These are phyloP conservation scores for Catharanthus roseus DNA, from an alignment of 257 asterid species.

Conservation along the genomic window DNA sequence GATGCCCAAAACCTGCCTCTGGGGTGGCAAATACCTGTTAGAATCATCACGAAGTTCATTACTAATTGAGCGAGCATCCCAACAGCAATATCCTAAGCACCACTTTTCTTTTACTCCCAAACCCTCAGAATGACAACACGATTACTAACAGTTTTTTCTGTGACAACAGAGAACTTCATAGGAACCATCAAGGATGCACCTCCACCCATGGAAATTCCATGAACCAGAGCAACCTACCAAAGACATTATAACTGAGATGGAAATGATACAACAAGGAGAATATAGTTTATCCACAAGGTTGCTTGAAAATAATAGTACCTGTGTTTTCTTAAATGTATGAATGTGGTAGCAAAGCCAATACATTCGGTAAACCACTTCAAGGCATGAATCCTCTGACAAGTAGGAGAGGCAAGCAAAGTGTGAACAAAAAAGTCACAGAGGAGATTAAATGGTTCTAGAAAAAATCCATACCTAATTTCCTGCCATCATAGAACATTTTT, in stretches of 20 bases:
- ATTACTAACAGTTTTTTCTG: conserved; percentile 79
- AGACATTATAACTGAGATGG: conserved; percentile 2
- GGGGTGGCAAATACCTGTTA: conserved; percentile 85
- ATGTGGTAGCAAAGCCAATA: conserved; percentile 97
- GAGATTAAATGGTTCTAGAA: conserved; percentile 7
- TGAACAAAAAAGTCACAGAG: conserved; percentile 9
- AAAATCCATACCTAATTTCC: conserved; percentile 48
- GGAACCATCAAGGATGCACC: conserved; percentile 96
- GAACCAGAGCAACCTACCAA: conserved; percentile 74
- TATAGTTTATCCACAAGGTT: not conserved
- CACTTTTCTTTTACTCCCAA: not conserved
- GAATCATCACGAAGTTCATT: not conserved
- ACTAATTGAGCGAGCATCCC: not conserved
- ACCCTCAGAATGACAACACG: not conserved
- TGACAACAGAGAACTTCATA: conserved; percentile 82
- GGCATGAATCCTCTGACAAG: conserved; percentile 66
- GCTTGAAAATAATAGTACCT: conserved; percentile 32
- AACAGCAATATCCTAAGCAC: not conserved
- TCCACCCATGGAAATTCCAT: conserved; percentile 98
- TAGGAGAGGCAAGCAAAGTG: not conserved
- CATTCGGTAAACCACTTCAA: conserved; percentile 88
- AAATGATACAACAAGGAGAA: conserved; percentile 1
- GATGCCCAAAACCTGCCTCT: conserved; percentile 92
- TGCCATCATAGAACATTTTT: conserved; percentile 79
- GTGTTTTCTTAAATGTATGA: conserved; percentile 73